Percentiles rank a stretch among this genome's conserved stretches.
Evolutionary conservation across 129 eudicot genomes (phyloP).

Genomic region (Helichrysum umbraculigerum): DNA sequence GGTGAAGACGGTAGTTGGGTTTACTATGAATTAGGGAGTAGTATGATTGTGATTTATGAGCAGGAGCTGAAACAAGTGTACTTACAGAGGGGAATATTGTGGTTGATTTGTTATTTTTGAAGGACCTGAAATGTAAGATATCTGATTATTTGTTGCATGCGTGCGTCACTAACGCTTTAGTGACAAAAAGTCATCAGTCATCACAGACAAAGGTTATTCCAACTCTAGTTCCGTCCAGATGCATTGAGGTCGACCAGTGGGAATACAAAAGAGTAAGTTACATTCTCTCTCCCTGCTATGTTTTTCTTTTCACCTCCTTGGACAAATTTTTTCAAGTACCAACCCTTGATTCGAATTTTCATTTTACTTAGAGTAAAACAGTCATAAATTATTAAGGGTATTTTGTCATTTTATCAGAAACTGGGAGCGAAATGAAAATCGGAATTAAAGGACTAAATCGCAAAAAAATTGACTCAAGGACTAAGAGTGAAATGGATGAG

Average conservation of each 20-base stretch:
- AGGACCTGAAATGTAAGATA: not conserved
- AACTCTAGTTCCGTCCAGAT: conserved; percentile 12
- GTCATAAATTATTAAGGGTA: no score
- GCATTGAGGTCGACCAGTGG: not conserved
- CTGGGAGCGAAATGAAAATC: no score
- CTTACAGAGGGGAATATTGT: conserved; percentile 6
- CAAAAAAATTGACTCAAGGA: no score
- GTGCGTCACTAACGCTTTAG: conserved; percentile 22
- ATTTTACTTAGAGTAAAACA: no score
- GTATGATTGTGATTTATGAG: not conserved
- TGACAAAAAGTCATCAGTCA: not conserved
- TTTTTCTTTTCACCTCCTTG: no score
- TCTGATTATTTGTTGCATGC: not conserved
- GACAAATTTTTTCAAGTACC: no score
- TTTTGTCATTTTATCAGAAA: no score
- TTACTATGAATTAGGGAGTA: not conserved
- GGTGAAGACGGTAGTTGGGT: conserved; percentile 5
- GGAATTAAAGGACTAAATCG: no score
- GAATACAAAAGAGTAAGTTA: no score
- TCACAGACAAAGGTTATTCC: not conserved
- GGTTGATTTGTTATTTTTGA: not conserved
- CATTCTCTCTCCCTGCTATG: no score
- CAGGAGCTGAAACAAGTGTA: not conserved
- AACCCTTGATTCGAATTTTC: no score
- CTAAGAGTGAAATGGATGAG: no score